phyloP scores from a whole-genome alignment of 768 basidiomycete genomes.

The Ramaria sp. region DNA sequence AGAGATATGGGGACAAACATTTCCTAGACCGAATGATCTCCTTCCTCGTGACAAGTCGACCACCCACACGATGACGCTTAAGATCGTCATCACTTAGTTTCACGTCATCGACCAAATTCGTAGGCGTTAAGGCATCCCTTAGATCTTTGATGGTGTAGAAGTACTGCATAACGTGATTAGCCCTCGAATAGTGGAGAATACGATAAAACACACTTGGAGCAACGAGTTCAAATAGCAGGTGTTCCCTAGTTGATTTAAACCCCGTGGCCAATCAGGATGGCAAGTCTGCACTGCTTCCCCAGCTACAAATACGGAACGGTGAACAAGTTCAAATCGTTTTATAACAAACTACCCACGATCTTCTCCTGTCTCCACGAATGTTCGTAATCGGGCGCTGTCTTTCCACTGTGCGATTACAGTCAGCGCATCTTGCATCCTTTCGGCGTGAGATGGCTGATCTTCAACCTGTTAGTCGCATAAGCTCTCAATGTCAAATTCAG shows the following conservation, averaged over 20 bases:
- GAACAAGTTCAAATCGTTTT: not conserved
- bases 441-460: conserved; percentile 54
- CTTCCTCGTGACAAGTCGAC: conserved; percentile 65
- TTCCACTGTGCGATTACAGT: conserved; percentile 62
- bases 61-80: conserved; percentile 78
- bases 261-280: conserved; percentile 65
- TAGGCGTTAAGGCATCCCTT: conserved; percentile 57
- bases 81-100: conserved; percentile 74
- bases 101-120: conserved; percentile 46
- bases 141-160: conserved; percentile 94
- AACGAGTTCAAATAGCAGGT: conserved; percentile 82
- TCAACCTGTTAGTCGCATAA: conserved; percentile 38
- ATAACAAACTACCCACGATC: conserved; percentile 55
- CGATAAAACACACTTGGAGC: conserved; percentile 39
- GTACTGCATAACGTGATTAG: conserved; percentile 40
- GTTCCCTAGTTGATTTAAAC: conserved; percentile 81
- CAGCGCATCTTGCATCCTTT: conserved; percentile 66
- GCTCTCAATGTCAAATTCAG: not conserved
- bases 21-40: conserved; percentile 79
- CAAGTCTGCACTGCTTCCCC: conserved; percentile 47
- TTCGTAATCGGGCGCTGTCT: conserved; percentile 59
- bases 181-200: not conserved
- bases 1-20: conserved; percentile 38
- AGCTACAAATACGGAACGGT: conserved; percentile 27
- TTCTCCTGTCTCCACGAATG: conserved; percentile 51